These are phyloP conservation scores for Asterophora lycoperdoides DNA, from an alignment of 768 basidiomycete species.

Conservation along the genomic window DNA sequence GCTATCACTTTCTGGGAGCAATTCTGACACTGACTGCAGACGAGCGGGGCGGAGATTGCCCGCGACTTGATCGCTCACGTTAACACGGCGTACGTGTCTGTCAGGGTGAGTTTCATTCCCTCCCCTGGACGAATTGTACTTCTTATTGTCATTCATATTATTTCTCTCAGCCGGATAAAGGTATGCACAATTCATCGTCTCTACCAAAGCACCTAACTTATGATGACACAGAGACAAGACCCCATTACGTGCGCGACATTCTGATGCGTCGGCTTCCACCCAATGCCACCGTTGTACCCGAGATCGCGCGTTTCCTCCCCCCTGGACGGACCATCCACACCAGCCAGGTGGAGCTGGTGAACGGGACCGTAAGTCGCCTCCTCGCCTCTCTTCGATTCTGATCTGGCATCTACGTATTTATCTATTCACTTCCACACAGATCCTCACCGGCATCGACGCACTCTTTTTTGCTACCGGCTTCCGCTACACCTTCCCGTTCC, in stretches of 20 bases:
- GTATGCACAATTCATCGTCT: background rate
- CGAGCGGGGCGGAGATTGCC: slow-evolving; percentile 34
- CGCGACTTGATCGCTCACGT: slow-evolving; percentile 30
- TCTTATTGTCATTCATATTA: background rate
- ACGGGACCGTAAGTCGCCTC: slow-evolving; percentile 30
- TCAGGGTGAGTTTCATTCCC: background rate
- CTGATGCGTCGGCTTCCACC: slow-evolving; percentile 22
- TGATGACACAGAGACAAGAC: background rate
- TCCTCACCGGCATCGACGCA: slow-evolving; percentile 31
- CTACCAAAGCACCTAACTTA: background rate
- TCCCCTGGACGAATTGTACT: no score
- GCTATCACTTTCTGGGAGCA: no score
- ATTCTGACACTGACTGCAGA: slow-evolving; percentile 14
- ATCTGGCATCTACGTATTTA: background rate
- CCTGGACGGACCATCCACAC: slow-evolving; percentile 18
- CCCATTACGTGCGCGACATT: slow-evolving; percentile 5
- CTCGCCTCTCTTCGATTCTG: no score
- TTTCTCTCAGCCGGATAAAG: slow-evolving; percentile 2
- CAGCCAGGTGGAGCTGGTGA: slow-evolving; percentile 30
- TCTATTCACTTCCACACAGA: slow-evolving; percentile 12
- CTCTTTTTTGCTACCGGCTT: slow-evolving; percentile 40
- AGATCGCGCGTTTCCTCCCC: slow-evolving; percentile 35
- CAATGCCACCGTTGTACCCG: slow-evolving; percentile 35
- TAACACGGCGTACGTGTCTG: slow-evolving; percentile 2
- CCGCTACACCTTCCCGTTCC: slow-evolving; percentile 42